Conservation (phyloP, 192 early-diverging fungal genomes). For the Backusella psychrophila region DNA sequence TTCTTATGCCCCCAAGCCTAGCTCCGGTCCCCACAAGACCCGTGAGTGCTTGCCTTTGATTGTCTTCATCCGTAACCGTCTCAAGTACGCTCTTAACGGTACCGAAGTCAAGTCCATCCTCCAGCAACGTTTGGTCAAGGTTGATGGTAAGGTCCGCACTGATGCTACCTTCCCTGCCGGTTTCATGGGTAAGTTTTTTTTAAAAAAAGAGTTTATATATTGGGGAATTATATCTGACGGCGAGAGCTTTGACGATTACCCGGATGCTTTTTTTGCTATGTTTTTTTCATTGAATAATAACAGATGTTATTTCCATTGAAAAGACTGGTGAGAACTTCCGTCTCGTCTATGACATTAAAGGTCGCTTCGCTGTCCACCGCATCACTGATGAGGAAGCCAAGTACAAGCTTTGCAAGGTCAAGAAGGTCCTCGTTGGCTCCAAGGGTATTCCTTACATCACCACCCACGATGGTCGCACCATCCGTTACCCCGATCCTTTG, state of each 20-base stretch:
- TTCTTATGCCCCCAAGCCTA: conserved; percentile 40
- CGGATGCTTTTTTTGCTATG: conserved; percentile 27
- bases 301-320: conserved; percentile 91
- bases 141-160: conserved; percentile 98
- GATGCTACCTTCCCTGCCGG: conserved; percentile 96
- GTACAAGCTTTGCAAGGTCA: conserved; percentile 99
- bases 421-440: conserved; percentile 89
- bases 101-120: conserved; percentile 96
- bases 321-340: conserved; percentile 99
- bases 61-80: conserved; percentile 98
- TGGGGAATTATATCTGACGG: conserved; percentile 14
- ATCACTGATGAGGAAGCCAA: conserved; percentile 97
- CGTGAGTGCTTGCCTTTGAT: conserved; percentile 98
- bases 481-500: conserved; percentile 99
- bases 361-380: conserved; percentile 99
- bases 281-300: conserved; percentile 11
- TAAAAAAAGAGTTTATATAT: neutral
- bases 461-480: conserved; percentile 99
- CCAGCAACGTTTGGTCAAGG: conserved; percentile 99
- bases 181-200: conserved; percentile 80
- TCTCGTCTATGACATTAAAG: conserved; percentile 99
- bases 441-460: conserved; percentile 96
- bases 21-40: conserved; percentile 81
- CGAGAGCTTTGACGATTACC: conserved; percentile 31
- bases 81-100: conserved; percentile 98